Evolutionary conservation across 2,329 filamentous ascomycete species (phyloP), one percentile per base, ranked within the genome.

Genomic region (Sarocladium brachiariae): DNA sequence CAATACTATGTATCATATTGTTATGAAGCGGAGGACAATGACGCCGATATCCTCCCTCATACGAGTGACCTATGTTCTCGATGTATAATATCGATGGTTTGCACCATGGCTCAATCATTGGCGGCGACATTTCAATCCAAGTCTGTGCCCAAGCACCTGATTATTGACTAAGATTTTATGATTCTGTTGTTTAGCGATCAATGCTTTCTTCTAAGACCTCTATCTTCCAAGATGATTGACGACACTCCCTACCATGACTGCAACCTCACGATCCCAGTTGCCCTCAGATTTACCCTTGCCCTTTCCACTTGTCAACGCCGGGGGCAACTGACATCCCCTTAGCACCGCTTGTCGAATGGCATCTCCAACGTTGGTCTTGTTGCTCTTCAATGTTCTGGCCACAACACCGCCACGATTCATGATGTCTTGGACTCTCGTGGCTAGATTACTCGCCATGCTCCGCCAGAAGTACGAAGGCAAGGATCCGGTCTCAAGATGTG

Each of bases 381-480:
- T 95, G 31, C 82, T 81, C 58, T 81, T 80, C 55, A 99, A 71
- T 3, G 89, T 91, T 52, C 93, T 78, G 4, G 89, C 89, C 24
- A 87, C 86, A 1, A 91, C 86, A 0, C 93, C 92, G 2, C 92
- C 91, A 52, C 88, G 80, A 54, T 78, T 82, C 52, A 95, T 68
- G 39, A 97, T 88, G 57, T 97, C 92, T 65, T 90, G 85, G 0
- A 96, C 89, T 19, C 88, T 80, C 0, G 83, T 73, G 3, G 86
- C 81, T 53, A 97, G 74, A 51, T 82, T 84, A 1, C 86, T 82
- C 0, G 93, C 93, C 60, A 97, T 78, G 8, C 86, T 87, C 50
- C 93, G 80, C 90, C 93, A 99, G 70, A 96, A 99, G 65, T 92
- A 95, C 1, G 87, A 92, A 1, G 89, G 83, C 14, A 99, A 72